Evolutionary conservation across 805 yeast genomes (phyloP), one percentile per base, ranked within the genome.

Genomic region (Saccharomycopsis lassenensis): DNA sequence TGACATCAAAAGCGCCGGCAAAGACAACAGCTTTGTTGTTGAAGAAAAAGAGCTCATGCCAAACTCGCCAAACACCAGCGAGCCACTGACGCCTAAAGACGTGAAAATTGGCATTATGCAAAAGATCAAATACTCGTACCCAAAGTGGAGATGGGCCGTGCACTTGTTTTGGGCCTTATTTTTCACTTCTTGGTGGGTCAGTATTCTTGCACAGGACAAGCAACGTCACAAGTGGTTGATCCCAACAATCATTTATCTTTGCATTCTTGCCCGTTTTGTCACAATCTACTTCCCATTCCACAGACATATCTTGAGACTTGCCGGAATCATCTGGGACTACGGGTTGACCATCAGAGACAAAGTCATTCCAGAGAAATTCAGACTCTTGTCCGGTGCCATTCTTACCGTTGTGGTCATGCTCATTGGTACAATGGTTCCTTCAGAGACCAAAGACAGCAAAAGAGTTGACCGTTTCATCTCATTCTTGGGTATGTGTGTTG

Each of bases 151-250:
- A 18, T 54, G 56, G 57, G 46, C 46, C 4, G 10, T 48, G 16
- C 53, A 47, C 36, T 31, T 58, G 7, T 46, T 56, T 48, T 35
- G 49, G 43, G 55, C 65, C 39, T 22, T 52, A 44, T 51, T 67
- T 42, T 66, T 68, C 57, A 67, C 74, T n/a, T 55, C 68, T 7
- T 67, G 72, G 72, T 72, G 77, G 77, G 49, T 71, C 29, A 63
- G 74, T 11, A 69, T 72, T 39, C 36, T 72, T 20, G 66, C 65
- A 34, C 77, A 70, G 49, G 48, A 62, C 5, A 61, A 63, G 42
- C 65, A 65, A 31, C 56, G 77, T 37, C 68, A 55, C 44, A 46
- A 61, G 40, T 72, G 78, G 78, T 63, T 72, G 48, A 68, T 72
- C 41, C 78, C 77, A 14, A 71, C 77, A 3, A 52, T 72, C 15